Evolutionary conservation across 495 filamentous ascomycete genomes (phyloP).

Genomic region (Talaromyces wortmannii): DNA sequence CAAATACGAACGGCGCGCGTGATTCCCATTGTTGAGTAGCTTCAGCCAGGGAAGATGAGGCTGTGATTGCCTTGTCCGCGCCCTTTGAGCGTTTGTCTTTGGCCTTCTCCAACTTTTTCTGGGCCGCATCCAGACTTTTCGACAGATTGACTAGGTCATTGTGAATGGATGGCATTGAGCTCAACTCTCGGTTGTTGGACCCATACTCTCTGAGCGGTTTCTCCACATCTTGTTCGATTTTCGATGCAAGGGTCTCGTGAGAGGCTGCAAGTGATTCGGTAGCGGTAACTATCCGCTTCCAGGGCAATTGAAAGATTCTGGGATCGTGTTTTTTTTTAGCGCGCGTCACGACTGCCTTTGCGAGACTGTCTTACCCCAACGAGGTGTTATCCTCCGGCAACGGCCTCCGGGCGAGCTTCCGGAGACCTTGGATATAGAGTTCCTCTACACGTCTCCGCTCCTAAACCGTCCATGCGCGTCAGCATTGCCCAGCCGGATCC

Average conservation of each 20-base stretch:
- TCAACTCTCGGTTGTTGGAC: slow-evolving; percentile 71
- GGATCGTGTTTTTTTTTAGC: background rate
- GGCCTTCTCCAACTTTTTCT: slow-evolving; percentile 84
- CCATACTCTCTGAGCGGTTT: slow-evolving; percentile 68
- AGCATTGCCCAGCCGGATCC: background rate
- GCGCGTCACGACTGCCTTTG: background rate
- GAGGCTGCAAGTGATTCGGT: slow-evolving; percentile 75
- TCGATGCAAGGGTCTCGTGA: slow-evolving; percentile 73
- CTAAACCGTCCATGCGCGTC: slow-evolving; percentile 32
- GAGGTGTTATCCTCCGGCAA: slow-evolving; percentile 69
- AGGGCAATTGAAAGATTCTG: slow-evolving; percentile 86
- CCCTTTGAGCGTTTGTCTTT: slow-evolving; percentile 73
- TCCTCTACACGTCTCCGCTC: slow-evolving; percentile 93
- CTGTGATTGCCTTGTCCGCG: slow-evolving; percentile 72
- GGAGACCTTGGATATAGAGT: slow-evolving; percentile 74
- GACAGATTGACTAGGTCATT: slow-evolving; percentile 74
- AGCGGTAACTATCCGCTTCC: slow-evolving; percentile 82
- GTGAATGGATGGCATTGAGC: slow-evolving; percentile 75
- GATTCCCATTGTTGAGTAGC: slow-evolving; percentile 87
- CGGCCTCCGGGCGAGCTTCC: slow-evolving; percentile 66
- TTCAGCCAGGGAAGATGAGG: slow-evolving; percentile 65
- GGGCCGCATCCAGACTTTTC: slow-evolving; percentile 74
- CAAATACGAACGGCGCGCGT: slow-evolving; percentile 91
- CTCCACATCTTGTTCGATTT: slow-evolving; percentile 90
- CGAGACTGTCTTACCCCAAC: slow-evolving; percentile 60